phyloP scores from a whole-genome alignment of 108 stramenopile genomes.

The Cyclotella distinguenda region DNA sequence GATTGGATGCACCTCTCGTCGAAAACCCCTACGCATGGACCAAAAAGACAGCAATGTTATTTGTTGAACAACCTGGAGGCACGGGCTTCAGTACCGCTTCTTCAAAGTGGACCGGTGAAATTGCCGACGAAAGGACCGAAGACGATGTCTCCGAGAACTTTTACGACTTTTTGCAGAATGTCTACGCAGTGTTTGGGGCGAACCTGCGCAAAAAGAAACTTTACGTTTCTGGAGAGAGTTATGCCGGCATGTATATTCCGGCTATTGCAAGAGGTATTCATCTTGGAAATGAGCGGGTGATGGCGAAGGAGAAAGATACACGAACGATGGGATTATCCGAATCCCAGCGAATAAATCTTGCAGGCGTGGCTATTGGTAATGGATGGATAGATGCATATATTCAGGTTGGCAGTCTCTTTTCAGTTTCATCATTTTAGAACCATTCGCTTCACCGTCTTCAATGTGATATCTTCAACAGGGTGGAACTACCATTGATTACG shows the following conservation, averaged over 20 bases:
- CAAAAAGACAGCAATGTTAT: conserved; percentile 39
- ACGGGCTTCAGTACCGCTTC: conserved; percentile 49
- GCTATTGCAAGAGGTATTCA: conserved; percentile 68
- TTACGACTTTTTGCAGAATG: conserved; percentile 47
- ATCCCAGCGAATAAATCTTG: conserved; percentile 40
- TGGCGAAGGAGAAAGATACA: not conserved
- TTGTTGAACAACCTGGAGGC: conserved; percentile 49
- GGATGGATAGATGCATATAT: conserved; percentile 68
- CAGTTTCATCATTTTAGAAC: not conserved
- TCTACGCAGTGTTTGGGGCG: conserved; percentile 60
- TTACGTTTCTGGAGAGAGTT: conserved; percentile 86
- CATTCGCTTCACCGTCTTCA: too few species aligned
- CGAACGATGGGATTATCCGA: too few species aligned
- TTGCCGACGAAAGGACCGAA: conserved; percentile 33
- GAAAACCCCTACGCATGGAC: conserved; percentile 49
- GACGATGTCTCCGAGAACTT: conserved; percentile 41
- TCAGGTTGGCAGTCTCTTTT: conserved; percentile 23
- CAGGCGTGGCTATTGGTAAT: conserved; percentile 64
- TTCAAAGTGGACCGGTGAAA: conserved; percentile 29
- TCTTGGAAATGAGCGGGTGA: conserved; percentile 34
- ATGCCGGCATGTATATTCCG: conserved; percentile 84
- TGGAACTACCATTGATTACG: conserved; percentile 65
- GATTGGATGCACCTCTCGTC: conserved; percentile 33
- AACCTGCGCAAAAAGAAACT: conserved; percentile 51
- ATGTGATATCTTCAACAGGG: conserved; percentile 16